phyloP scores from a whole-genome alignment of 805 yeast genomes.

The Lipomyces yamadae region DNA sequence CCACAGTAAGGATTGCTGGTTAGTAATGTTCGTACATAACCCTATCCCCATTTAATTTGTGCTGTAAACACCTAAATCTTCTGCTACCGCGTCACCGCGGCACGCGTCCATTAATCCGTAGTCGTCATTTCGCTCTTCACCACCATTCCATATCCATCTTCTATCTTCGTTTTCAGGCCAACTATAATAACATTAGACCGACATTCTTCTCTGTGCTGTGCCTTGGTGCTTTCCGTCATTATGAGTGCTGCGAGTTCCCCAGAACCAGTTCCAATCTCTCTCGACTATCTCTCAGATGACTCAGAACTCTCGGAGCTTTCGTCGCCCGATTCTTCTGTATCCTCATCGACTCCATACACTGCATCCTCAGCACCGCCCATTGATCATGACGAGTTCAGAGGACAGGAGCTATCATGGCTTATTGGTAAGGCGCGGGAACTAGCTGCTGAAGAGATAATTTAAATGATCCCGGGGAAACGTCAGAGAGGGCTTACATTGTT shows the following conservation, averaged over 20 bases:
- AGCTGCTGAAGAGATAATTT: conserved; percentile 4
- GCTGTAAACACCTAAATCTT: background rate
- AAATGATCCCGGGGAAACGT: conserved; percentile 3
- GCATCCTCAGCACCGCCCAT: background rate
- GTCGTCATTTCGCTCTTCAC: background rate
- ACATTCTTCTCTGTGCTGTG: background rate
- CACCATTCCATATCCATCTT: conserved; percentile 1
- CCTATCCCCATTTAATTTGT: background rate
- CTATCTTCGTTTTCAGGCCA: background rate
- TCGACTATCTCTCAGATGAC: background rate
- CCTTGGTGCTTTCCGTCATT: conserved; percentile 3
- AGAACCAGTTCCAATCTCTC: background rate
- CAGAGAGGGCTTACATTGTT: too few species aligned
- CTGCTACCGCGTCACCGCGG: too few species aligned
- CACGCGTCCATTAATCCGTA: background rate
- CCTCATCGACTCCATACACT: background rate
- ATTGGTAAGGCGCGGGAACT: conserved; percentile 2
- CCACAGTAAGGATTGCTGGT: background rate
- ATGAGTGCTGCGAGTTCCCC: conserved; percentile 1
- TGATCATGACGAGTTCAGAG: background rate
- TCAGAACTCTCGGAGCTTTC: background rate
- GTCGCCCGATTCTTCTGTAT: conserved; percentile 1
- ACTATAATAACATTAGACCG: conserved; percentile 1
- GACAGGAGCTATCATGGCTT: conserved; percentile 5
- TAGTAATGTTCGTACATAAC: background rate